Base-by-base conservation (phyloP, 306 rosid genomes). In the Ochetophila trinervis region DNA sequence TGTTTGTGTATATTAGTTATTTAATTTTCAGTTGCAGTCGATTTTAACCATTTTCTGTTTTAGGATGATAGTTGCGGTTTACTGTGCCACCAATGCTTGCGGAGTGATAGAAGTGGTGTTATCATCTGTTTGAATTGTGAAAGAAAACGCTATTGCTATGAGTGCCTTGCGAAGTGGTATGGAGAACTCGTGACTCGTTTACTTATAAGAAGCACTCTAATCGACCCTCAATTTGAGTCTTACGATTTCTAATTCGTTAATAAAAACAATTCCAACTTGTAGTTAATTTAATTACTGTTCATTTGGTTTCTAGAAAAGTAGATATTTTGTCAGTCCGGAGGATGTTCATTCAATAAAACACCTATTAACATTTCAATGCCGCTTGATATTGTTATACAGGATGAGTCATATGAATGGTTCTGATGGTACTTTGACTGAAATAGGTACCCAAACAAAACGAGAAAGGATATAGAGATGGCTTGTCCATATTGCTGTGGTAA, bases 101-200 rank as follows among this genome's bases (percentile, higher is more conserved):
- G 65, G 60, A 78, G 44, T 45, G 70, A 57, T 75, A 79, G 74
- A 73, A 79, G 69, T 27, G 76, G 63, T 24, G 67, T 79, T 30
- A 74, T 83, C 48, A 57, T 36, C 57, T 83, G 91, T 67, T 48
- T 78, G 49, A 68, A 76, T 49, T 86, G 88, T 86, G 81, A 47
- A 75, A 73, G 61, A 80, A 86, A 76, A 70, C 66, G 77, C 58
- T 86, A 86, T 74, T 86, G 91, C 80, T 69, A 74, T 35, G 80
- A 51, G n/a, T 86, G 88, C 83, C 74, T 86, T 69, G 63, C 77
- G 67, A 86, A 81, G 63, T 86, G 91, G 91, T 86, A 81, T 67
- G 60, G 67, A 34, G 60, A 63, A 52, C 60, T 56, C 10, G 32
- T 40, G 30, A 49, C 65, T 57, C 16, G 16, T 50, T 50, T 50